Evolutionary conservation across 2,329 filamentous ascomycete species (phyloP).

Genomic region (Hypoxylon sp.): DNA sequence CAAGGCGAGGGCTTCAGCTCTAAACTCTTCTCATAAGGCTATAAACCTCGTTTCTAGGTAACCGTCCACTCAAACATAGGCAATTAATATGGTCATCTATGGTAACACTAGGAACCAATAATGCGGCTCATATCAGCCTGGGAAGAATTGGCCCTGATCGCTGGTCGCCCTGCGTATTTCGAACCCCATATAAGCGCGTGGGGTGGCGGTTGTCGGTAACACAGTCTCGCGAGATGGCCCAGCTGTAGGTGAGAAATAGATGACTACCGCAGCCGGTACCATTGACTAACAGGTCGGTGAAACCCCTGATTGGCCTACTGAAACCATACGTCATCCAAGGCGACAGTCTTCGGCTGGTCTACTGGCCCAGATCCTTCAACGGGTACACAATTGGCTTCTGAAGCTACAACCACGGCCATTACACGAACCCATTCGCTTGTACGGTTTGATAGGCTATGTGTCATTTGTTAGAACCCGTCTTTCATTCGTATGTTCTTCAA

Average conservation of each 20-base stretch:
- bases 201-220: slow-evolving; percentile 26
- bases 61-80: slow-evolving; percentile 10
- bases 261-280: slow-evolving; percentile 18
- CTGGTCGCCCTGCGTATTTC: slow-evolving; percentile 30
- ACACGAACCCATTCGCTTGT: slow-evolving; percentile 49
- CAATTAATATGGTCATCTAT: slow-evolving; percentile 3
- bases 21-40: slow-evolving; percentile 18
- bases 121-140: slow-evolving; percentile 34
- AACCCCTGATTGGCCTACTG: slow-evolving; percentile 35
- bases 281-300: slow-evolving; percentile 1
- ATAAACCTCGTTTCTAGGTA: slow-evolving; percentile 18
- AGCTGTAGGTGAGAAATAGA: slow-evolving; percentile 21
- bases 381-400: slow-evolving; percentile 46
- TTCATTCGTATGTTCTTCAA: not conserved
- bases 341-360: slow-evolving; percentile 25
- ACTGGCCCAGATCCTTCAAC: slow-evolving; percentile 19
- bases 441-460: slow-evolving; percentile 48
- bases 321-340: slow-evolving; percentile 43
- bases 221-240: slow-evolving; percentile 7
- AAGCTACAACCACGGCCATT: slow-evolving; percentile 43
- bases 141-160: not conserved
- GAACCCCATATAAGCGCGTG: slow-evolving; percentile 43
- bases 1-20: slow-evolving; percentile 16
- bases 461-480: slow-evolving; percentile 12
- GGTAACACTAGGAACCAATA: slow-evolving; percentile 23